Percentiles rank a stretch among this genome's conserved stretches.
Evolutionary conservation across 768 basidiomycete species (phyloP).

Genomic region (Terana coerulea): DNA sequence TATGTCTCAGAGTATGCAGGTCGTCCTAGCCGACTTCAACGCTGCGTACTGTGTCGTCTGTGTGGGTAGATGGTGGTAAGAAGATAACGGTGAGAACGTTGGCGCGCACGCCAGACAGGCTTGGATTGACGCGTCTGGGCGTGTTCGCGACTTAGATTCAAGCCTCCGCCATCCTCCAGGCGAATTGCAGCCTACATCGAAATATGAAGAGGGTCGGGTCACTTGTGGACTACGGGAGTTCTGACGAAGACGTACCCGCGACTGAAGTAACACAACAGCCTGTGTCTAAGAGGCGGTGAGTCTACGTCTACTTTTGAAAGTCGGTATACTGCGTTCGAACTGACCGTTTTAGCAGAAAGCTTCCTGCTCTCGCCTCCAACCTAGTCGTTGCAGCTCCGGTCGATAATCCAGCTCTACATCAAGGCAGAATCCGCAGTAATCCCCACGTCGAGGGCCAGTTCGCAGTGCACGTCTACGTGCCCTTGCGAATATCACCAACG

Average conservation of each 20-base stretch:
- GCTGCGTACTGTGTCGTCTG: too few relatives aligned
- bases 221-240: slow-evolving; percentile 20
- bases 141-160: too few relatives aligned
- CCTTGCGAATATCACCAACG: slow-evolving; percentile 43
- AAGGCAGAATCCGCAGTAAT: slow-evolving; percentile 70
- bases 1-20: too few relatives aligned
- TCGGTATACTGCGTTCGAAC: not conserved
- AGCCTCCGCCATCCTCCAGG: too few relatives aligned
- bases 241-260: slow-evolving; percentile 16
- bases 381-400: slow-evolving; percentile 46
- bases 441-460: slow-evolving; percentile 90
- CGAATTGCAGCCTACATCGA: not conserved
- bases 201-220: slow-evolving; percentile 16
- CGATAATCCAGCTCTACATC: slow-evolving; percentile 78
- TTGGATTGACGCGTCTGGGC: too few relatives aligned
- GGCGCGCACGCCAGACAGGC: too few relatives aligned
- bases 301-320: too few relatives aligned
- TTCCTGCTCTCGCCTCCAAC: slow-evolving; percentile 54
- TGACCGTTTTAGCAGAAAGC: slow-evolving; percentile 32
- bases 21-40: too few relatives aligned
- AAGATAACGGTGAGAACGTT: too few relatives aligned
- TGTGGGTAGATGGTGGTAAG: too few relatives aligned
- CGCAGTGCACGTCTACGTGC: slow-evolving; percentile 73
- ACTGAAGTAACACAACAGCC: not conserved
- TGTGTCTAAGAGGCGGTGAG: slow-evolving; percentile 1